Base-by-base conservation (phyloP, 257 asterid species). In the Solanum chiquidenum region DNA sequence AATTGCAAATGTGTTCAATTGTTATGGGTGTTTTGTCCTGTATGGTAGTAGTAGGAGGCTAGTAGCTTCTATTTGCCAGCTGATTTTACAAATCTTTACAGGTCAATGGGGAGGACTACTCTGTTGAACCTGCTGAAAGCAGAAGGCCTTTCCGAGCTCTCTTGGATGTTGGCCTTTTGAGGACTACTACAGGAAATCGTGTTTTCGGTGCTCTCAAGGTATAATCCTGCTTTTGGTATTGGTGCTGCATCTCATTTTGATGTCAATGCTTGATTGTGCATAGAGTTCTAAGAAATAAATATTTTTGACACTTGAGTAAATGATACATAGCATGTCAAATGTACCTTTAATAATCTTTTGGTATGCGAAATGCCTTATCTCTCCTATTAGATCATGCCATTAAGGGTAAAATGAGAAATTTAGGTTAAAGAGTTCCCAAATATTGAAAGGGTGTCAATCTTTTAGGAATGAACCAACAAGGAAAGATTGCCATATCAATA, bases 181-280 rank as follows among this genome's bases (percentile, higher is more conserved):
- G 89, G 55, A 94, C 98, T 40, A 94, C 96, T 55, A 94, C 98
- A 3, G 96, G 98, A 73, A 94, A 94, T 52, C 95, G 98, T 88
- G 93, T 93, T 37, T 94, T 94, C 89, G 98, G 98, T 90, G 96
- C 95, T 72, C 91, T 93, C 31, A 94, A 93, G 98, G 96, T 92
- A 91, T n/a, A 12, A 13, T 25, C 9, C n/a, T 60, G 37, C 62
- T 9, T 58, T n/a, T 62, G 4, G 29, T 40, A 72, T 12, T 3
- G 85, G 42, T 18, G 84, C 68, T 18, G 85, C 38, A 44, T 79
- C 52, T 29, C 85, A 25, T 44, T 14, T 42, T 7, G 44, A 42
- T 25, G 27, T 79, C 14, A 16, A 27, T 79, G 64, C 12, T 44
- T 16, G 64, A 27, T 7, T 16, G 13, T 33, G 66, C 16, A 44